phyloP scores from a whole-genome alignment of 2,329 filamentous ascomycete species.

The Sclerotinia sclerotiorum region DNA sequence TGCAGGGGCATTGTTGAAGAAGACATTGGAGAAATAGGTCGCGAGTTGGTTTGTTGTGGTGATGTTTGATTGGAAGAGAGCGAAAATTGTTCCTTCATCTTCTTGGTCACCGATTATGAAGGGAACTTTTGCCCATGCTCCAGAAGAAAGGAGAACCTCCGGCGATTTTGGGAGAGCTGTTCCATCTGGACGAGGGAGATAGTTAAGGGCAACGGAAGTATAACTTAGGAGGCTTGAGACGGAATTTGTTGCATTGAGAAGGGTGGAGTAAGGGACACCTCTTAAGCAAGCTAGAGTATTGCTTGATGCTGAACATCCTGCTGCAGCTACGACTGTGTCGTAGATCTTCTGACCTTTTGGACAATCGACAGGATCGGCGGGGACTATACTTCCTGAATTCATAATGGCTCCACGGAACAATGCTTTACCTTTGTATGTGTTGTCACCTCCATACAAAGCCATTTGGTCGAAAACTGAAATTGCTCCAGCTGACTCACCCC shows the following conservation, averaged over 20 bases:
- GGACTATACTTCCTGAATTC: constrained; percentile 66
- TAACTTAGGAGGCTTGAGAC: constrained; percentile 69
- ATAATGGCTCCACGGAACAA: constrained; percentile 78
- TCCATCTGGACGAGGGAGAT: constrained; percentile 73
- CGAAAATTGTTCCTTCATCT: constrained; percentile 76
- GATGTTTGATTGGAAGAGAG: constrained; percentile 67
- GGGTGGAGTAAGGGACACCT: constrained; percentile 54
- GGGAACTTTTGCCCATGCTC: constrained; percentile 59
- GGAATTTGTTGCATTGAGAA: constrained; percentile 66
- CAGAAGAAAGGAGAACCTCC: constrained; percentile 54
- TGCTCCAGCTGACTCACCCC: constrained; percentile 56
- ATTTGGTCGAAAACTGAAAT: constrained; percentile 79
- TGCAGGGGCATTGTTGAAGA: constrained; percentile 58
- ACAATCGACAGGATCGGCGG: constrained; percentile 63
- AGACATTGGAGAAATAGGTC: constrained; percentile 59
- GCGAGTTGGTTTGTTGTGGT: constrained; percentile 59
- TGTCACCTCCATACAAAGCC: constrained; percentile 69
- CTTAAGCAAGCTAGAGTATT: constrained; percentile 69
- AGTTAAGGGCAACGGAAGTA: constrained; percentile 67
- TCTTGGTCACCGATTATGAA: constrained; percentile 74
- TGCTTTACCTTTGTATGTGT: constrained; percentile 70
- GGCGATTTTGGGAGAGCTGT: constrained; percentile 61
- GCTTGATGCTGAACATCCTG: constrained; percentile 58
- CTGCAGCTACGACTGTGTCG: constrained; percentile 57
- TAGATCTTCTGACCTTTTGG: constrained; percentile 65